Evolutionary conservation across 1,139 yeast genomes (phyloP).

Genomic region (Arxiozyma bovina): DNA sequence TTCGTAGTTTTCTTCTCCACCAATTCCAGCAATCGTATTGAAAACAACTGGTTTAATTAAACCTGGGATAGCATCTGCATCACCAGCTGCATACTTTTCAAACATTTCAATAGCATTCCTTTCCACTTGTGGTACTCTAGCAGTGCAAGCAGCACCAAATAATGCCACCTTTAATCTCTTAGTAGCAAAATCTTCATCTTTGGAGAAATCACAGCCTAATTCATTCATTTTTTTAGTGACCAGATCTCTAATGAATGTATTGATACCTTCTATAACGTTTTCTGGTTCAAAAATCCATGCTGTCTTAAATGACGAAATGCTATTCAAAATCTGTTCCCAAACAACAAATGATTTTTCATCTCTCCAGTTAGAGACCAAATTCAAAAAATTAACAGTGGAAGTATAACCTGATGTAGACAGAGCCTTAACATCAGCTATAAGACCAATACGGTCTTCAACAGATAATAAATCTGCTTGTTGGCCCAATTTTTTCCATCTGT

Average conservation of each 20-base stretch:
- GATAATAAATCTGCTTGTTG: slow-evolving; percentile 65
- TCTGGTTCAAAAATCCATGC: slow-evolving; percentile 69
- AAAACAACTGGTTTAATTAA: slow-evolving; percentile 70
- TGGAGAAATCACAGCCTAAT: slow-evolving; percentile 60
- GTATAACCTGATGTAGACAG: slow-evolving; percentile 67
- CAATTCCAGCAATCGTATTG: slow-evolving; percentile 55
- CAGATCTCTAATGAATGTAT: slow-evolving; percentile 50
- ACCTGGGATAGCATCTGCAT: slow-evolving; percentile 63
- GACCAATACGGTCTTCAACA: slow-evolving; percentile 78
- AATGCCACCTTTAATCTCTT: slow-evolving; percentile 70
- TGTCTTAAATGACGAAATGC: slow-evolving; percentile 46
- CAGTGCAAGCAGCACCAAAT: slow-evolving; percentile 58
- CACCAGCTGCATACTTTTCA: slow-evolving; percentile 52
- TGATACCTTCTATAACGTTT: slow-evolving; percentile 46
- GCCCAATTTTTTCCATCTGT: slow-evolving; percentile 68
- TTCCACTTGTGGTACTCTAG: slow-evolving; percentile 49
- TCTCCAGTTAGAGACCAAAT: slow-evolving; percentile 60
- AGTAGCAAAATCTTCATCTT: slow-evolving; percentile 55
- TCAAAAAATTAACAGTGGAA: slow-evolving; percentile 55
- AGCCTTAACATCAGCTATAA: slow-evolving; percentile 74
- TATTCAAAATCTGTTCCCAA: slow-evolving; percentile 61
- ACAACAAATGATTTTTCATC: slow-evolving; percentile 63
- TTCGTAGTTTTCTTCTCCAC: slow-evolving; percentile 63
- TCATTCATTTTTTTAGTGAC: slow-evolving; percentile 49
- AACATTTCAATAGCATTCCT: slow-evolving; percentile 50